Evolutionary conservation across 331 rosid species (phyloP).

Genomic region (Dryas integrifolia): DNA sequence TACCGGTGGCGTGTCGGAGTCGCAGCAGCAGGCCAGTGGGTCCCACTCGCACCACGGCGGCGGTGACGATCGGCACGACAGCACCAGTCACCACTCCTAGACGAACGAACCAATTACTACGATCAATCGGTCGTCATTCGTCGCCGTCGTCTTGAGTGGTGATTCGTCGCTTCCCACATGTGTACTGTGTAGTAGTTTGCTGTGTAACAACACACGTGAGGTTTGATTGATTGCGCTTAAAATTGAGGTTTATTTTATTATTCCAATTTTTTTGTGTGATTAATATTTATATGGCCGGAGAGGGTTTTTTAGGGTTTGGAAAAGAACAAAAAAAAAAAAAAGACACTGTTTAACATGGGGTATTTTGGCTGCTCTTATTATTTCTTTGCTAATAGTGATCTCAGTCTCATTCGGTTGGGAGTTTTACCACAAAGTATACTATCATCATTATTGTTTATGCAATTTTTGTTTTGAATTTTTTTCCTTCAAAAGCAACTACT

Average conservation of each 20-base stretch:
- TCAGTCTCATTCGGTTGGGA: neutral
- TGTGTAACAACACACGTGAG: conserved; percentile 78
- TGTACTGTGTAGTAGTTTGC: conserved; percentile 68
- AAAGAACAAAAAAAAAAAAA: conserved; percentile 18
- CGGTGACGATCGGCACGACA: conserved; percentile 56
- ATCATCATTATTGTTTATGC: conserved; percentile 67
- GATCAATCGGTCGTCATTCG: neutral
- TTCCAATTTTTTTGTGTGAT: conserved; percentile 65
- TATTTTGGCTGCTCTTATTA: conserved; percentile 27
- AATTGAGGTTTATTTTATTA: conserved; percentile 39
- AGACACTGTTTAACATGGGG: conserved; percentile 44
- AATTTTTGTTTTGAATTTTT: conserved; percentile 6
- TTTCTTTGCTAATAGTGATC: conserved; percentile 18
- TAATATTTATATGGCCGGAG: conserved; percentile 43
- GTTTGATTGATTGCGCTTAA: conserved; percentile 66
- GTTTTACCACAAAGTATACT: conserved; percentile 47
- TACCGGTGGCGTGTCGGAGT: conserved; percentile 42
- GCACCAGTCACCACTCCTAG: conserved; percentile 67
- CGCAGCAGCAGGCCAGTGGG: conserved; percentile 59
- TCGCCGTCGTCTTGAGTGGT: conserved; percentile 1
- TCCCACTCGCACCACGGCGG: conserved; percentile 74
- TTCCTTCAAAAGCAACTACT: conserved; percentile 14
- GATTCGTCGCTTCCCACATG: conserved; percentile 39
- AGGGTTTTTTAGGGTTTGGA: conserved; percentile 64
- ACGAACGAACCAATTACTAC: neutral